phyloP scores from a whole-genome alignment of 2,329 filamentous ascomycete species.

The Pseudogymnoascus sp. region DNA sequence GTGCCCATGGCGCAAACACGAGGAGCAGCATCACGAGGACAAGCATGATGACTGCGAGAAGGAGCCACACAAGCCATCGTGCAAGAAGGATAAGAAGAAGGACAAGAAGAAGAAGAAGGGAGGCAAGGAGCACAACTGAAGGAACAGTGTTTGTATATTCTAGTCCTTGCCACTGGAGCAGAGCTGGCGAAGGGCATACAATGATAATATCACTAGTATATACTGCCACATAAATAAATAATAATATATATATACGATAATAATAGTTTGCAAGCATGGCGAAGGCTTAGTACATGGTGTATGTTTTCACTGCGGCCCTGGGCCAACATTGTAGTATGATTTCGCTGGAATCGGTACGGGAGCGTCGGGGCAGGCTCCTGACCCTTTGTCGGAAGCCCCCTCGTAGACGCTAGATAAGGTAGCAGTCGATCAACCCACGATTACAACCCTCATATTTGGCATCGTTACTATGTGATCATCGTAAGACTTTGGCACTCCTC shows the following conservation, averaged over 20 bases:
- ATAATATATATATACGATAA: background rate
- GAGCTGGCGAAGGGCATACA: background rate
- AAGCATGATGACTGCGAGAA: background rate
- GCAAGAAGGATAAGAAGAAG: background rate
- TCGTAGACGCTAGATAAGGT: background rate
- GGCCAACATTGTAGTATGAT: background rate
- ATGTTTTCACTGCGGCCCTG: background rate
- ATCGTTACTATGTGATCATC: background rate
- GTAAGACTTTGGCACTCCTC: background rate
- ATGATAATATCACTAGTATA: background rate
- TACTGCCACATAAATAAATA: background rate
- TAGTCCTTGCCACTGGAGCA: background rate
- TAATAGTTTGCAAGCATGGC: background rate
- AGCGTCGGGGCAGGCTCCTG: background rate
- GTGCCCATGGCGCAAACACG: background rate
- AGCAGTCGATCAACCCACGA: background rate
- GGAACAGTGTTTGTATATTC: background rate
- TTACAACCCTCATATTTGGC: background rate
- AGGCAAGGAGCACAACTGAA: background rate
- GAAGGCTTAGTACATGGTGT: background rate
- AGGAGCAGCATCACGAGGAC: background rate
- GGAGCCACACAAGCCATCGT: background rate
- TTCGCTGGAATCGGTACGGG: background rate
- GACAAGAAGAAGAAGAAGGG: background rate
- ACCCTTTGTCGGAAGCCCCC: background rate